Conservation (phyloP, 2,329 filamentous ascomycete genomes). For the Neofusicoccum sp. region DNA sequence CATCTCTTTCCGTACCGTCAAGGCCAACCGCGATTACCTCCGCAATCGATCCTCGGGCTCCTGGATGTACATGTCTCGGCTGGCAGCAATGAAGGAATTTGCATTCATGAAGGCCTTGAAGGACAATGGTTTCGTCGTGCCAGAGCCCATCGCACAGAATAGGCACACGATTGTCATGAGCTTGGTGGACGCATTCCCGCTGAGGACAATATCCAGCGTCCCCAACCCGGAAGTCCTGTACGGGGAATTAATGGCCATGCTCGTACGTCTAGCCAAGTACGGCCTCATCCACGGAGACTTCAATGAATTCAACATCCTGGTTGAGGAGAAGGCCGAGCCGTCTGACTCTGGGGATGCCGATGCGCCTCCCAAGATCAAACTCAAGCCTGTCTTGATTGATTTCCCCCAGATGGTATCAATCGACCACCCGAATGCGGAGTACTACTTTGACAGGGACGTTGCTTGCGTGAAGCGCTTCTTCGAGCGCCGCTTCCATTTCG, state of each 20-base stretch:
- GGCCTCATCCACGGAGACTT: slow-evolving; percentile 97
- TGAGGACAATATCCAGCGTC: slow-evolving; percentile 82
- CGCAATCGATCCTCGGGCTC: slow-evolving; percentile 75
- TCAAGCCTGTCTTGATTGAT: slow-evolving; percentile 87
- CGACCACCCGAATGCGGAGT: slow-evolving; percentile 88
- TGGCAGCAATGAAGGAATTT: slow-evolving; percentile 91
- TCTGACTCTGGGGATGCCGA: slow-evolving; percentile 4
- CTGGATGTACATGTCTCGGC: slow-evolving; percentile 96
- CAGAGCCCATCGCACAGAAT: slow-evolving; percentile 82
- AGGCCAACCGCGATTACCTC: slow-evolving; percentile 93
- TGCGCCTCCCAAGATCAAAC: slow-evolving; percentile 41
- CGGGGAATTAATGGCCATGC: slow-evolving; percentile 82
- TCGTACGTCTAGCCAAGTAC: slow-evolving; percentile 77
- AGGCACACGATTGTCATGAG: slow-evolving; percentile 97
- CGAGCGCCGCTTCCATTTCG: slow-evolving; percentile 82
- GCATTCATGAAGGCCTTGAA: slow-evolving; percentile 87
- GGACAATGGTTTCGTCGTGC: slow-evolving; percentile 84
- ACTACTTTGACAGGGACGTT: slow-evolving; percentile 96
- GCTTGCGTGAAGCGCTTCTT: slow-evolving; percentile 96
- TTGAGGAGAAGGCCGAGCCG: slow-evolving; percentile 64
- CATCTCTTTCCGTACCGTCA: slow-evolving; percentile 95
- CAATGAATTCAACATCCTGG: slow-evolving; percentile 98
- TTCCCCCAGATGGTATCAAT: slow-evolving; percentile 98
- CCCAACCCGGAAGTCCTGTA: slow-evolving; percentile 84
- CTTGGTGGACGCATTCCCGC: slow-evolving; percentile 84